phyloP scores from a whole-genome alignment of 192 early-diverging fungal genomes.

The Spinellus fusiger region DNA sequence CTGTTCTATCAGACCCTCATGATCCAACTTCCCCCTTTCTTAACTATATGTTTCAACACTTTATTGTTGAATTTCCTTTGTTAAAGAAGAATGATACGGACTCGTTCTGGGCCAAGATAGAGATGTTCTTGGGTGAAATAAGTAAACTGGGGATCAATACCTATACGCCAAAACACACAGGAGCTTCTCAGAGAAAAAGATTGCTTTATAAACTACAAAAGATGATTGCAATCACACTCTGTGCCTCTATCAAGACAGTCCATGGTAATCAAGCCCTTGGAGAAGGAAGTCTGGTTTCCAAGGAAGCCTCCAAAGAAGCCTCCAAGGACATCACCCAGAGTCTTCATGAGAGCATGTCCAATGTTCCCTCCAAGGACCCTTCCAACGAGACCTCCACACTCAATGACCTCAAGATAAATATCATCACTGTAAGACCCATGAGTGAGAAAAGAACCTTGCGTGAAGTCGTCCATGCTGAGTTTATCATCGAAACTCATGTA shows the following conservation, averaged over 20 bases:
- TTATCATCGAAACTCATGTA: constrained; percentile 28
- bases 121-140: constrained; percentile 44
- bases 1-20: constrained; percentile 12
- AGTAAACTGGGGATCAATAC: constrained; percentile 32
- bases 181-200: constrained; percentile 21
- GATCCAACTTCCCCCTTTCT: constrained; percentile 37
- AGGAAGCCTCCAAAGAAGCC: background rate
- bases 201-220: constrained; percentile 31
- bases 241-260: constrained; percentile 25
- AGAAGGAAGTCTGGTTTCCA: background rate
- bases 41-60: constrained; percentile 35
- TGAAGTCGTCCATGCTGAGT: constrained; percentile 38
- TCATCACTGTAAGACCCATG: constrained; percentile 35
- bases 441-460: constrained; percentile 36
- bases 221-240: constrained; percentile 22
- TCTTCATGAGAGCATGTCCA: constrained; percentile 7
- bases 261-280: constrained; percentile 22
- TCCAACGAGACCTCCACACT: too few relatives aligned
- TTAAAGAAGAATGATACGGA: constrained; percentile 27
- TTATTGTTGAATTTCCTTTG: constrained; percentile 46
- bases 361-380: too few relatives aligned
- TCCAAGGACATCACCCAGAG: background rate
- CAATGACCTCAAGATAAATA: constrained; percentile 40
- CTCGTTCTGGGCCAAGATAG: constrained; percentile 43
- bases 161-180: constrained; percentile 6